These are phyloP conservation scores for Wallacemonas sp. DNA, from an alignment of 208 protist species.

Conservation along the genomic window DNA sequence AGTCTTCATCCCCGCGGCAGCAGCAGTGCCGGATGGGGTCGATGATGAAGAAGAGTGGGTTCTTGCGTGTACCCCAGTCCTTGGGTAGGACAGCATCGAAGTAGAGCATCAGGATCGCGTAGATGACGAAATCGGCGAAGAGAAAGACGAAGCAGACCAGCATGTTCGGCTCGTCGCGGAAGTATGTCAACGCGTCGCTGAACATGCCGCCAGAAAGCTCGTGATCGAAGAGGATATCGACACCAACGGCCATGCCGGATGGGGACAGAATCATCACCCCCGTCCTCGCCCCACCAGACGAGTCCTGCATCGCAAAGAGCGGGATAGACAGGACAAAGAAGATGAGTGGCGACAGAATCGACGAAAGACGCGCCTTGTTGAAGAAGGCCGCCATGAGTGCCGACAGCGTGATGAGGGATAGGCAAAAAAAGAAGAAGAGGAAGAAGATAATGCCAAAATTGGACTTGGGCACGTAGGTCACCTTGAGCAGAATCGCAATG, in stretches of 20 bases:
- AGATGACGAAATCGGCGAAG: slow-evolving; percentile 56
- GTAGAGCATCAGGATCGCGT: slow-evolving; percentile 69
- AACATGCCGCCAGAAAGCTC: slow-evolving; percentile 38
- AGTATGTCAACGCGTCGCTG: slow-evolving; percentile 32
- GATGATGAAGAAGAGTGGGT: slow-evolving; percentile 69
- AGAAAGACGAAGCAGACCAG: slow-evolving; percentile 34
- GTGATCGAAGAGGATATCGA: slow-evolving; percentile 56
- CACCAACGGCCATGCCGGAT: slow-evolving; percentile 47
- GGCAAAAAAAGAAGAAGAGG: slow-evolving; percentile 58
- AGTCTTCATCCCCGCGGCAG: slow-evolving; percentile 5
- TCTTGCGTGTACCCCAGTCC: slow-evolving; percentile 53
- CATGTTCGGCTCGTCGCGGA: slow-evolving; percentile 41
- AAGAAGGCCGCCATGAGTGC: slow-evolving; percentile 68
- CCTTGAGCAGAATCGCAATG: slow-evolving; percentile 54
- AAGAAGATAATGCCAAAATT: slow-evolving; percentile 62
- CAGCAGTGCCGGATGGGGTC: slow-evolving; percentile 35
- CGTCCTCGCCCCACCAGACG: slow-evolving; percentile 18
- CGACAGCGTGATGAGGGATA: slow-evolving; percentile 54
- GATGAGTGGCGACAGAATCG: slow-evolving; percentile 67
- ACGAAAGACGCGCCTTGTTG: slow-evolving; percentile 62
- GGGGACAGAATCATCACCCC: slow-evolving; percentile 54
- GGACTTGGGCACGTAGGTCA: slow-evolving; percentile 45
- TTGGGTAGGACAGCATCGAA: slow-evolving; percentile 74
- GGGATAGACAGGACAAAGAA: slow-evolving; percentile 68
- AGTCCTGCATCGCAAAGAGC: slow-evolving; percentile 52